Evolutionary conservation across 2,329 filamentous ascomycete genomes (phyloP).

Genomic region (Periconia sp.): DNA sequence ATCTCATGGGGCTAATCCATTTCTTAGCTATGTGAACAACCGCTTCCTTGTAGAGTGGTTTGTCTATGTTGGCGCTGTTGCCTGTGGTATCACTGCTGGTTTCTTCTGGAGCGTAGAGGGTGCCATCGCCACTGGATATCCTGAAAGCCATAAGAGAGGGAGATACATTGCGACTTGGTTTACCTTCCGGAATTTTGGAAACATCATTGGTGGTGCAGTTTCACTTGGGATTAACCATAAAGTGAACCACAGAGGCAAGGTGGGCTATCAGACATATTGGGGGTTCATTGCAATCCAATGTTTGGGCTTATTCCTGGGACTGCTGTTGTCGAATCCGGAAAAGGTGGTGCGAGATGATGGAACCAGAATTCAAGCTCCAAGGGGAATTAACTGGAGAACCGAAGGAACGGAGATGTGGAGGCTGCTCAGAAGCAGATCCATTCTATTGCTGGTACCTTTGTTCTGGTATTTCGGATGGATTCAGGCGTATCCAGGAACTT

Average conservation of each 20-base stretch:
- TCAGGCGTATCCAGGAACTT: conserved; percentile 52
- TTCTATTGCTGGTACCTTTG: conserved; percentile 51
- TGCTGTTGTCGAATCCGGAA: conserved; percentile 48
- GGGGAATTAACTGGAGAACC: conserved; percentile 29
- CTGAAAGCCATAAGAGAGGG: conserved; percentile 42
- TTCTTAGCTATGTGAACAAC: conserved; percentile 6
- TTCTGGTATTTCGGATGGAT: conserved; percentile 47
- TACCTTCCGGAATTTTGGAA: conserved; percentile 54
- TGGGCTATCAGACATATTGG: conserved; percentile 44
- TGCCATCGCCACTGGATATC: conserved; percentile 14
- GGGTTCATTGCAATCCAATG: conserved; percentile 50
- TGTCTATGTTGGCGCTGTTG: conserved; percentile 12
- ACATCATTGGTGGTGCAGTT: conserved; percentile 55
- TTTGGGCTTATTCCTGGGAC: conserved; percentile 47
- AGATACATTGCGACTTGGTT: conserved; percentile 52
- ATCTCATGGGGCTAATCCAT: not conserved
- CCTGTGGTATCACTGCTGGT: conserved; percentile 14
- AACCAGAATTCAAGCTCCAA: conserved; percentile 33
- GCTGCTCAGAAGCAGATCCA: conserved; percentile 48
- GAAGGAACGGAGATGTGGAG: conserved; percentile 45
- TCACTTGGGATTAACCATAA: conserved; percentile 52
- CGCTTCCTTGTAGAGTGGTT: conserved; percentile 17
- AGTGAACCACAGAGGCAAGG: conserved; percentile 46
- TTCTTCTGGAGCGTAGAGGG: conserved; percentile 16
- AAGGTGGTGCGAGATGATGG: conserved; percentile 48